Evolutionary conservation across 75 land plant species (phyloP).

Genomic region (Pinus taeda): DNA sequence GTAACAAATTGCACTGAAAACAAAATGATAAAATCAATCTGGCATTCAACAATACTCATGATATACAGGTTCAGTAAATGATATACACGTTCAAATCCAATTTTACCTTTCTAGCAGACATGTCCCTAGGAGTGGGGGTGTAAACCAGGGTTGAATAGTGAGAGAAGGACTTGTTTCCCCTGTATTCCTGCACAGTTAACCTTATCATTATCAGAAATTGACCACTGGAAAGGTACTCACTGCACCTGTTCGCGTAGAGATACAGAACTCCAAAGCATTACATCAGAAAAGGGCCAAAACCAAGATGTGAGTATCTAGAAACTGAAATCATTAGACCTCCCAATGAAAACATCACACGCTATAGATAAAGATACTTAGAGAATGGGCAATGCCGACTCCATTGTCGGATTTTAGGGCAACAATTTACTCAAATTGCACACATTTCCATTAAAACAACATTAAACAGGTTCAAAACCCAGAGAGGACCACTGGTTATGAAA

Average conservation of each 20-base stretch:
- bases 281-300: too few relatives aligned
- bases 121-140: constrained; percentile 3
- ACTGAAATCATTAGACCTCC: too few relatives aligned
- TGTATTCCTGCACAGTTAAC: constrained; percentile 2
- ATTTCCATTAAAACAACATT: not conserved
- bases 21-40: too few relatives aligned
- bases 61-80: not conserved
- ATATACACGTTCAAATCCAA: not conserved
- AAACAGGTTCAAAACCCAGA: not conserved
- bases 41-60: too few relatives aligned
- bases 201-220: too few relatives aligned
- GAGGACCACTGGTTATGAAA: not conserved
- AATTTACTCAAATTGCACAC: not conserved
- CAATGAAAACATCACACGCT: too few relatives aligned
- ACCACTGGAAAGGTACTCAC: too few relatives aligned
- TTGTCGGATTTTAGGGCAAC: not conserved
- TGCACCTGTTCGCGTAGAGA: too few relatives aligned
- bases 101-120: constrained; percentile 4
- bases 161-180: constrained; percentile 1
- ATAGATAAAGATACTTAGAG: too few relatives aligned
- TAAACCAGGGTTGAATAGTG: constrained; percentile 1
- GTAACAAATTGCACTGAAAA: too few relatives aligned
- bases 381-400: not conserved
- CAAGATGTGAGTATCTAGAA: too few relatives aligned
- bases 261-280: too few relatives aligned